Evolutionary conservation across 1,139 yeast species (phyloP).

Genomic region (Yamadazyma blattariae): DNA sequence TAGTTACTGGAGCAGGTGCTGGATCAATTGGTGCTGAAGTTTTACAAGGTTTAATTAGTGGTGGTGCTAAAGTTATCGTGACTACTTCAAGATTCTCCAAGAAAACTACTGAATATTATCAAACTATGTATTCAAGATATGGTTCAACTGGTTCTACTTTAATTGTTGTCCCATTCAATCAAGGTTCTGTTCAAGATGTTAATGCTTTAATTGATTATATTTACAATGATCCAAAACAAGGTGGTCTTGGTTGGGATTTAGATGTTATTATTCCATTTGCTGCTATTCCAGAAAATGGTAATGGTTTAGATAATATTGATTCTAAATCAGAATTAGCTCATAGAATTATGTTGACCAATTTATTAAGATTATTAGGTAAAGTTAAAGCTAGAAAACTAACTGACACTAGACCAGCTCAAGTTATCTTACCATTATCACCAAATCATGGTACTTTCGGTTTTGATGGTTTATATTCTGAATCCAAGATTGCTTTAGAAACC

Average conservation of each 20-base stretch:
- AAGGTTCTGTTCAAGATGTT: conserved; percentile 94
- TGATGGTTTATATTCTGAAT: conserved; percentile 97
- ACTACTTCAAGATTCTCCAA: conserved; percentile 95
- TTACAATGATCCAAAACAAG: conserved; percentile 76
- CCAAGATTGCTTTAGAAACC: conserved; percentile 91
- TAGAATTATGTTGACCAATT: conserved; percentile 95
- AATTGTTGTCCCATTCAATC: conserved; percentile 97
- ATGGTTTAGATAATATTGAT: conserved; percentile 88
- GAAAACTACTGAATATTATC: conserved; percentile 93
- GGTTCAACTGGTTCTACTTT: conserved; percentile 92
- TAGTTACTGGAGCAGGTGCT: conserved; percentile 97
- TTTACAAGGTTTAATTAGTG: conserved; percentile 89
- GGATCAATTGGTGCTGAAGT: conserved; percentile 99
- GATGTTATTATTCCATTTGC: conserved; percentile 97
- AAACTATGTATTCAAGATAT: conserved; percentile 83
- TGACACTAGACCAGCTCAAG: conserved; percentile 98
- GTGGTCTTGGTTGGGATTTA: conserved; percentile 97
- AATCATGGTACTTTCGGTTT: conserved; percentile 98
- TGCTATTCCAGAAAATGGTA: conserved; percentile 98
- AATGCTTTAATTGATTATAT: conserved; percentile 81
- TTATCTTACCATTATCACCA: conserved; percentile 92
- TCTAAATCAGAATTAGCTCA: conserved; percentile 97
- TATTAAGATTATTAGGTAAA: conserved; percentile 86
- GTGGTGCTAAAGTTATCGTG: conserved; percentile 97
- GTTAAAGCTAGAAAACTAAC: conserved; percentile 82